Base-by-base conservation (phyloP, 225 moss, liverwort and hornwort genomes). In the Lunularia cruciata region DNA sequence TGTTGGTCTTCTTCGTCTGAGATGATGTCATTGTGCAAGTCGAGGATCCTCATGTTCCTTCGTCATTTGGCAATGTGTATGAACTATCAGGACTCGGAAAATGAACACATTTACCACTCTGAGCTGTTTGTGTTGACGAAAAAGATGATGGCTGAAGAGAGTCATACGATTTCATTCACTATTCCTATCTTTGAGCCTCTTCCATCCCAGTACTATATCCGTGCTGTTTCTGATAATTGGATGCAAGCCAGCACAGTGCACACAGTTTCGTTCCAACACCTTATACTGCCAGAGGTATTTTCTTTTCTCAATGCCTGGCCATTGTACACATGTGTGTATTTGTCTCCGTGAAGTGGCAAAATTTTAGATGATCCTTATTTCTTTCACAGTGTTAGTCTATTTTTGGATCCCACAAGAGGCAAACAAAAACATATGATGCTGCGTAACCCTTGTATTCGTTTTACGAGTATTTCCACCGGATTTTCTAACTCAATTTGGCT, bases 121-220 rank as follows among this genome's bases (percentile, higher is more conserved):
- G 98, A 98, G 73, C 80, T 98, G 39, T 91, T 91, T 35, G 82
- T 81, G 39, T 83, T 98, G 75, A 93, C 86, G 30, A 93, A 69
- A 74, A 98, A 89, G 76, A 93, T 89, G 89, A 79, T 98, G 74
- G 84, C 75, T 36, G 98, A 93, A 79, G 89, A 86, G 49, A 85
- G 84, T 73, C 89, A 91, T 72, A 91, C 89, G 34, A 73, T 98
- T 60, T 82, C 88, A 55, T 98, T 98, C 65, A 98, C 91, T 20
- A 98, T 98, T 51, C 98, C 98, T 36, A 98, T 98, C 65, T 98
- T 93, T 73, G 98, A 98, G 78, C 98, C 98, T 45, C 76, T 98
- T 20, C 98, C 93, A 60, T 86, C 91, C 28, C 98, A 98, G 69
- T 98, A 98, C 74, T 98, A 93, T 65, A 84, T 98, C 68, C 90